phyloP scores from a whole-genome alignment of 2,329 filamentous ascomycete species.

The Trichoderma sp. region DNA sequence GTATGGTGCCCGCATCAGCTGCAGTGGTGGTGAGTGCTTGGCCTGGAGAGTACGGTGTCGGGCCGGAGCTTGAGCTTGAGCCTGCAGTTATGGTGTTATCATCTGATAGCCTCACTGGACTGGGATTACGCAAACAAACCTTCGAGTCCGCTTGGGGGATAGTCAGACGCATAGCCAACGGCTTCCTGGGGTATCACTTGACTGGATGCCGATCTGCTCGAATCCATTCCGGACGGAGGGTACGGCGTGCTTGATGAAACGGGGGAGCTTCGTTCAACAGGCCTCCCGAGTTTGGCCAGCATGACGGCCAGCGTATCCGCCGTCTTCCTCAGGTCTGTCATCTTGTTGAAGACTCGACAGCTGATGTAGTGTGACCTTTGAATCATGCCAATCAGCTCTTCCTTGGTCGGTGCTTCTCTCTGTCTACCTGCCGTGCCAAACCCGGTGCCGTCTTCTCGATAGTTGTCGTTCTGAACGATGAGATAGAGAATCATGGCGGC shows the following conservation, averaged over 20 bases:
- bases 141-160: conserved; percentile 34
- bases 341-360: conserved; percentile 43
- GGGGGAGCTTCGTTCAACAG: conserved; percentile 32
- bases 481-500: conserved; percentile 64
- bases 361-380: conserved; percentile 50
- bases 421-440: conserved; percentile 43
- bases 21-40: neutral
- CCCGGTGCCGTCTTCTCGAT: conserved; percentile 42
- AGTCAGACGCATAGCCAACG: conserved; percentile 31
- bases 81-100: conserved; percentile 9
- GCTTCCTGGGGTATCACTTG: conserved; percentile 32
- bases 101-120: neutral
- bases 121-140: conserved; percentile 20
- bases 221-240: neutral
- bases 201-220: conserved; percentile 30
- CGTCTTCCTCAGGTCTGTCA: conserved; percentile 50
- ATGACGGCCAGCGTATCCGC: conserved; percentile 50
- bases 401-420: conserved; percentile 41
- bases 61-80: conserved; percentile 14
- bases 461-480: conserved; percentile 48
- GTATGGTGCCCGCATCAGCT: neutral
- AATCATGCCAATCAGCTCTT: conserved; percentile 46
- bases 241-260: neutral
- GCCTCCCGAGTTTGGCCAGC: conserved; percentile 46
- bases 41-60: conserved; percentile 7